Conservation (phyloP, 805 yeast species). For the Wickerhamiella slavikovae region DNA sequence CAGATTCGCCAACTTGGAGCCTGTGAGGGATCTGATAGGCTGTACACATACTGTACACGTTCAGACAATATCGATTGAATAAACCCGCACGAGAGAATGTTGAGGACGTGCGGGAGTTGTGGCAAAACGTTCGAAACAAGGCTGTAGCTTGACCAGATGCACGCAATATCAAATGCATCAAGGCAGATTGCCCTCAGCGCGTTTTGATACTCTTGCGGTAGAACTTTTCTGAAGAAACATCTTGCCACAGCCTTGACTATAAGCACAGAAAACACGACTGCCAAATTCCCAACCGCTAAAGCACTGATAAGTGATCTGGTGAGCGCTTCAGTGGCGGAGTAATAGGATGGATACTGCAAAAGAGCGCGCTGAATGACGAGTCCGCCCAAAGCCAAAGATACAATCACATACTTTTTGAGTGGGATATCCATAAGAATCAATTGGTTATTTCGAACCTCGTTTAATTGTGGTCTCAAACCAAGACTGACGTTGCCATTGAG, state of each 20-base stretch:
- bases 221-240: slow-evolving; percentile 50
- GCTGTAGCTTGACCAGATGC: no score
- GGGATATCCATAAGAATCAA: background rate
- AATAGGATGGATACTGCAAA: slow-evolving; percentile 24
- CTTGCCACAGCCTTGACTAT: slow-evolving; percentile 30
- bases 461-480: no score
- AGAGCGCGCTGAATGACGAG: background rate
- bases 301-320: slow-evolving; percentile 31
- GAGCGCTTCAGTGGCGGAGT: slow-evolving; percentile 28
- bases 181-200: slow-evolving; percentile 44
- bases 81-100: no score
- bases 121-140: no score
- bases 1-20: no score
- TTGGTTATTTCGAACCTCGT: background rate
- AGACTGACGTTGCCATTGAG: background rate
- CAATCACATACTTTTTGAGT: background rate
- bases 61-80: no score
- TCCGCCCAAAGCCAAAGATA: background rate
- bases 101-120: no score
- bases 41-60: no score
- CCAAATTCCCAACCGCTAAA: slow-evolving; percentile 19
- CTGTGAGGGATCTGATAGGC: no score
- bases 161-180: slow-evolving; percentile 40
- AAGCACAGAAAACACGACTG: slow-evolving; percentile 9
- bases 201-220: slow-evolving; percentile 60